Percentiles rank a stretch among this genome's conserved stretches.
These are phyloP conservation scores for Cercospora janseana DNA, from an alignment of 2,329 filamentous ascomycete genomes.

Conservation along the genomic window DNA sequence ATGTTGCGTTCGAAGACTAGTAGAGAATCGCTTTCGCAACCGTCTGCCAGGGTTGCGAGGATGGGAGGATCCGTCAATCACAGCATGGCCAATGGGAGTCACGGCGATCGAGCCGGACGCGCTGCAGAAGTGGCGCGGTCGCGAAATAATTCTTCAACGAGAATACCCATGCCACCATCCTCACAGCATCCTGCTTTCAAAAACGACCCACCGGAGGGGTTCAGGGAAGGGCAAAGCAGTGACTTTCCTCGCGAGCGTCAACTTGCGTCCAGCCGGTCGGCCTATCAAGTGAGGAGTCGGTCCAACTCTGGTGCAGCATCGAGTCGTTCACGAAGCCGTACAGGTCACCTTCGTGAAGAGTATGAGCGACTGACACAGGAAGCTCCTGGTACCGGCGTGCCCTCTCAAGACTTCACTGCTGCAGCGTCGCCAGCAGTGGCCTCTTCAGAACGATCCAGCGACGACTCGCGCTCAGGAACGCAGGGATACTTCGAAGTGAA, in stretches of 20 bases:
- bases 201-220: slow-evolving; percentile 18
- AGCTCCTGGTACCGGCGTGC: slow-evolving; percentile 40
- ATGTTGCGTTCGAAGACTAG: slow-evolving; percentile 67
- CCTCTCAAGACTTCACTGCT: slow-evolving; percentile 24
- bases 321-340: slow-evolving; percentile 55
- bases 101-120: slow-evolving; percentile 25
- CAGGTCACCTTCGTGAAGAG: slow-evolving; percentile 52
- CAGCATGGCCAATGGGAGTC: slow-evolving; percentile 28
- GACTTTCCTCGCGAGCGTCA: slow-evolving; percentile 19
- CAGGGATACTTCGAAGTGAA: slow-evolving; percentile 34
- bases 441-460: slow-evolving; percentile 17
- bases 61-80: slow-evolving; percentile 42
- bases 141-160: slow-evolving; percentile 28
- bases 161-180: slow-evolving; percentile 24
- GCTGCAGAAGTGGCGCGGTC: slow-evolving; percentile 29
- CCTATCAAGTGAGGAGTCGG: slow-evolving; percentile 43
- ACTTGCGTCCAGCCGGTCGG: slow-evolving; percentile 22
- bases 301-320: slow-evolving; percentile 55
- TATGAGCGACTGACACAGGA: slow-evolving; percentile 52
- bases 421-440: slow-evolving; percentile 23
- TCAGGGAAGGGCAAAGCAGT: slow-evolving; percentile 10
- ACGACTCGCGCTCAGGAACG: slow-evolving; percentile 15
- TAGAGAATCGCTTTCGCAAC: slow-evolving; percentile 62
- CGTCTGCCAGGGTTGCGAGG: no score
- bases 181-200: slow-evolving; percentile 30